These are phyloP conservation scores for Geotrichum ghanense DNA, from an alignment of 805 yeast genomes.

Conservation along the genomic window DNA sequence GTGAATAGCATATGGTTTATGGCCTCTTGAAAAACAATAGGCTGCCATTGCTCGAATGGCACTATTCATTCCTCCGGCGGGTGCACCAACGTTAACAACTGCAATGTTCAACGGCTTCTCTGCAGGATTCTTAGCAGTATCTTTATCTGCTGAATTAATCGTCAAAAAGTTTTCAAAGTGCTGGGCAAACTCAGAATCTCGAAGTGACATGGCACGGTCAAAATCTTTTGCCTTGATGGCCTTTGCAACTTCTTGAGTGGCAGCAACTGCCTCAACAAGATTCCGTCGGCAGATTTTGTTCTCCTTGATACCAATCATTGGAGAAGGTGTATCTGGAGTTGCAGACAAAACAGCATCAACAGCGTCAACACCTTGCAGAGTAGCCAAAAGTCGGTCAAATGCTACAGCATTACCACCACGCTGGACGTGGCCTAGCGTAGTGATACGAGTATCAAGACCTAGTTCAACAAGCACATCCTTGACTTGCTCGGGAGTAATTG, in stretches of 20 bases:
- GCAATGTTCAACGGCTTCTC: constrained; percentile 63
- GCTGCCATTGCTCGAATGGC: constrained; percentile 86
- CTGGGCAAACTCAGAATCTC: constrained; percentile 84
- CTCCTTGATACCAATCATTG: constrained; percentile 83
- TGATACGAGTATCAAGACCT: constrained; percentile 89
- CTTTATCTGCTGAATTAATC: constrained; percentile 58
- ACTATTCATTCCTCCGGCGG: constrained; percentile 92
- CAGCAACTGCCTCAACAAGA: constrained; percentile 77
- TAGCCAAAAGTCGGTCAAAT: constrained; percentile 80
- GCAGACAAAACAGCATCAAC: constrained; percentile 82
- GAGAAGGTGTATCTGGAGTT: constrained; percentile 87
- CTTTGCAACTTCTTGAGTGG: constrained; percentile 81
- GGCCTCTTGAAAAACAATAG: constrained; percentile 84
- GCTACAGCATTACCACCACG: constrained; percentile 99
- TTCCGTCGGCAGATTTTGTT: constrained; percentile 79
- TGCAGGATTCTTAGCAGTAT: constrained; percentile 45
- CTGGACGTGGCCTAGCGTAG: constrained; percentile 95
- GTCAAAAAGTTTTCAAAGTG: constrained; percentile 61
- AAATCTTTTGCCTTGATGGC: constrained; percentile 76
- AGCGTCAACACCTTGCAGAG: constrained; percentile 96
- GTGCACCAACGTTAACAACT: constrained; percentile 89
- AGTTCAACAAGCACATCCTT: constrained; percentile 70
- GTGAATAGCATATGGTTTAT: constrained; percentile 78
- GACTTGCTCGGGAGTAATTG: constrained; percentile 72
- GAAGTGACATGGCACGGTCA: constrained; percentile 71